phyloP scores from a whole-genome alignment of 192 early-diverging fungal genomes.

The Ambispora gerdemannii region DNA sequence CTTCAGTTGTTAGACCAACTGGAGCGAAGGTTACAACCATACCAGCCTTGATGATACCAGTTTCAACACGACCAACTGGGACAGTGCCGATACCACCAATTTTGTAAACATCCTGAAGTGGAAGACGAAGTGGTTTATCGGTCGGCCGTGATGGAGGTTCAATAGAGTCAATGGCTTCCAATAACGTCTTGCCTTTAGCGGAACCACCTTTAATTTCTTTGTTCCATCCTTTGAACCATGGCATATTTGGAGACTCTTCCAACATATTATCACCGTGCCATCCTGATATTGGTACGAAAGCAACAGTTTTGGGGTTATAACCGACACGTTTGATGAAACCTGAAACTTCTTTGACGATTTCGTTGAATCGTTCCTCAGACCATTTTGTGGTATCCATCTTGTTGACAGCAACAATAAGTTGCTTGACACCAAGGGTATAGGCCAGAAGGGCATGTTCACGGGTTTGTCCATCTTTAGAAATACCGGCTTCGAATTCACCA shows the following conservation, averaged over 20 bases:
- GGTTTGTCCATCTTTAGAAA: conserved; percentile 99
- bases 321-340: conserved; percentile 97
- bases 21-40: conserved; percentile 89
- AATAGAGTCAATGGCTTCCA: conserved; percentile 93
- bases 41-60: conserved; percentile 91
- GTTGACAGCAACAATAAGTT: conserved; percentile 99
- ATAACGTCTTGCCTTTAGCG: conserved; percentile 75
- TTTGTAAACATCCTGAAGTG: conserved; percentile 98
- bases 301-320: conserved; percentile 88
- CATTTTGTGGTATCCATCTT: conserved; percentile 99
- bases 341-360: conserved; percentile 94
- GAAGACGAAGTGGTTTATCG: conserved; percentile 96
- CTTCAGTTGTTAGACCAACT: conserved; percentile 83
- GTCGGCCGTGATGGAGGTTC: conserved; percentile 86
- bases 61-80: conserved; percentile 96
- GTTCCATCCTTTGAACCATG: conserved; percentile 97
- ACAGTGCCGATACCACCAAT: conserved; percentile 97
- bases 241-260: conserved; percentile 88
- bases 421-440: conserved; percentile 96
- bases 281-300: conserved; percentile 97
- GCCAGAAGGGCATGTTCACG: conserved; percentile 98
- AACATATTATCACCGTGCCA: conserved; percentile 99
- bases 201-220: conserved; percentile 81
- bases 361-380: conserved; percentile 91
- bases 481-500: conserved; percentile 93